phyloP scores from a whole-genome alignment of 208 protist genomes.

The Acanthamoeba castellanii region DNA sequence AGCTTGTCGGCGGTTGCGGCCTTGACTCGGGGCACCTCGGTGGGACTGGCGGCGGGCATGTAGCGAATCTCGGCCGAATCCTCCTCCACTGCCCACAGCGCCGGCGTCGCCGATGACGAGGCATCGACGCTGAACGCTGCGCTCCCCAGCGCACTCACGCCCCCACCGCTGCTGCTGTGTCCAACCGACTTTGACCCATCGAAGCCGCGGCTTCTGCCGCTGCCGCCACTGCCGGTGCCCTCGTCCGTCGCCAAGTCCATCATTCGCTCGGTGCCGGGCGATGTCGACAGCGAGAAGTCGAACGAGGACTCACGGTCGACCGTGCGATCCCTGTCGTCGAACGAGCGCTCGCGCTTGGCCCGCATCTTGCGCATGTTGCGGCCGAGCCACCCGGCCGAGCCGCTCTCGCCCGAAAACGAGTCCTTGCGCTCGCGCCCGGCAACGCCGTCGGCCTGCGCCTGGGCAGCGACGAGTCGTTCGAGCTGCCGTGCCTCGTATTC shows the following conservation, averaged over 20 bases:
- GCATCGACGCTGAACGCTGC: not conserved
- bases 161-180: not conserved
- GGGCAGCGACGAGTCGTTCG: not conserved
- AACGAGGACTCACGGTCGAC: not conserved
- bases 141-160: not conserved
- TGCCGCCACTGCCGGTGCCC: not conserved
- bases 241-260: not conserved
- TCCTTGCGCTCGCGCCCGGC: not conserved
- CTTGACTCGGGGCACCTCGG: slow-evolving; percentile 16
- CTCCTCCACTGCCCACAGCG: slow-evolving; percentile 27
- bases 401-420: not conserved
- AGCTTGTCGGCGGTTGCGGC: slow-evolving; percentile 51
- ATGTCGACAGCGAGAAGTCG: not conserved
- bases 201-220: not conserved
- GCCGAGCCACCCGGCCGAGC: not conserved
- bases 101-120: not conserved
- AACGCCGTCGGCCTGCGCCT: not conserved
- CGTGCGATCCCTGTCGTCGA: slow-evolving; percentile 15
- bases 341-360: not conserved
- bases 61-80: slow-evolving; percentile 50
- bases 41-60: not conserved
- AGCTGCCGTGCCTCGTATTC: slow-evolving; percentile 11
- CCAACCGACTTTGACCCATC: not conserved
- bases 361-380: slow-evolving; percentile 56
- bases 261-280: not conserved